These are phyloP conservation scores for Talaromyces verruculosus DNA, from an alignment of 2,329 filamentous ascomycete species.

Conservation along the genomic window DNA sequence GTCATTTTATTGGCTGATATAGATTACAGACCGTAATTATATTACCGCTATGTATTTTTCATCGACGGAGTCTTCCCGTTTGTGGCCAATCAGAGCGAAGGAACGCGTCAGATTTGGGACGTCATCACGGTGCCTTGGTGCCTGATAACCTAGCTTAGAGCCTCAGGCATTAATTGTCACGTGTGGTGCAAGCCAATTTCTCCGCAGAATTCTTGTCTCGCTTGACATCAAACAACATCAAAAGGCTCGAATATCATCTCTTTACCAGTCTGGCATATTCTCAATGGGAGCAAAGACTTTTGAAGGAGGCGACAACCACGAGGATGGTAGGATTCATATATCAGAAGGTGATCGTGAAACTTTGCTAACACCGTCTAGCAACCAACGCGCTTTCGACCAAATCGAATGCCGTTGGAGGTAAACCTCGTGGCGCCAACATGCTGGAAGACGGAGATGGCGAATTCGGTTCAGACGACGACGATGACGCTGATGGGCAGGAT, in stretches of 20 bases:
- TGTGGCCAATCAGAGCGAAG: neutral
- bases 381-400: conserved; percentile 24
- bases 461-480: conserved; percentile 36
- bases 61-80: neutral
- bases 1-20: neutral
- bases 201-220: neutral
- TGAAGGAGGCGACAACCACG: conserved; percentile 19
- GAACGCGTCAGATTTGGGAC: neutral
- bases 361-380: neutral
- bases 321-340: conserved; percentile 11
- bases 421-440: conserved; percentile 45
- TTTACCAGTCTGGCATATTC: neutral
- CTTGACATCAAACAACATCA: neutral
- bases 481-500: conserved; percentile 26
- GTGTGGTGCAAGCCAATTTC: neutral
- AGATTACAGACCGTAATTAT: neutral
- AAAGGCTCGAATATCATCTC: neutral
- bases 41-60: neutral
- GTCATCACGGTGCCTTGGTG: neutral
- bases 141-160: neutral
- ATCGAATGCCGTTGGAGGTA: conserved; percentile 37
- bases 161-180: neutral
- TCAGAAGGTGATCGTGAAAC: neutral
- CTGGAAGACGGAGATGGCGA: conserved; percentile 47
- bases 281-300: conserved; percentile 21